These are phyloP conservation scores for Pholiota microspora DNA, from an alignment of 768 basidiomycete species.

Conservation along the genomic window DNA sequence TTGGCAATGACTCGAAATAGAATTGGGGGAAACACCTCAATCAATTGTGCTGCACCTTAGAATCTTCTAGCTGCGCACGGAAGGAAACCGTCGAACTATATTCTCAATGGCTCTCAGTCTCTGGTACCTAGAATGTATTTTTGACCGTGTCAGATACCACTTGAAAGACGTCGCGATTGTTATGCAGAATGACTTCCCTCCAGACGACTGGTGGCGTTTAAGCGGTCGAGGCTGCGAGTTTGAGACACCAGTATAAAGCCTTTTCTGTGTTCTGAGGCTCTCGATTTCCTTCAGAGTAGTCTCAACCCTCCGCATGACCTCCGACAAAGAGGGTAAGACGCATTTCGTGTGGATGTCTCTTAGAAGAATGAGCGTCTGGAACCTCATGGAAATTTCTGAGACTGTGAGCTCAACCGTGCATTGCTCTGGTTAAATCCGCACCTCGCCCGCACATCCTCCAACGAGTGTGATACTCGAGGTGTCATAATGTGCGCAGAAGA, in stretches of 20 bases:
- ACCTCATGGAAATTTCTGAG: conserved; percentile 2
- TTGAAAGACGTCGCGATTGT: not conserved
- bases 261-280: too few species aligned
- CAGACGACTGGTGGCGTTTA: conserved; percentile 25
- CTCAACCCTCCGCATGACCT: too few species aligned
- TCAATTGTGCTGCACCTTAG: not conserved
- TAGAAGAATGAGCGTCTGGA: too few species aligned
- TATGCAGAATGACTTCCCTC: not conserved
- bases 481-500: not conserved
- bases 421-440: conserved; percentile 26
- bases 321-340: too few species aligned
- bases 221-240: conserved; percentile 17
- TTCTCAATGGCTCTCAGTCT: not conserved
- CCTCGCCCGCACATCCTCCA: conserved; percentile 21
- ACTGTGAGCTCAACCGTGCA: conserved; percentile 5
- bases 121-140: not conserved
- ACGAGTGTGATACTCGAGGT: conserved; percentile 1
- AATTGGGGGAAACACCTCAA: not conserved
- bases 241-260: too few species aligned
- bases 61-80: not conserved
- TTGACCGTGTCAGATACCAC: not conserved
- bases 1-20: not conserved
- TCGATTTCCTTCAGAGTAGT: too few species aligned
- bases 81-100: not conserved
- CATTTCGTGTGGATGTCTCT: too few species aligned